These are phyloP conservation scores for Colletotrichum australisinense DNA, from an alignment of 2,329 filamentous ascomycete genomes.

Conservation along the genomic window DNA sequence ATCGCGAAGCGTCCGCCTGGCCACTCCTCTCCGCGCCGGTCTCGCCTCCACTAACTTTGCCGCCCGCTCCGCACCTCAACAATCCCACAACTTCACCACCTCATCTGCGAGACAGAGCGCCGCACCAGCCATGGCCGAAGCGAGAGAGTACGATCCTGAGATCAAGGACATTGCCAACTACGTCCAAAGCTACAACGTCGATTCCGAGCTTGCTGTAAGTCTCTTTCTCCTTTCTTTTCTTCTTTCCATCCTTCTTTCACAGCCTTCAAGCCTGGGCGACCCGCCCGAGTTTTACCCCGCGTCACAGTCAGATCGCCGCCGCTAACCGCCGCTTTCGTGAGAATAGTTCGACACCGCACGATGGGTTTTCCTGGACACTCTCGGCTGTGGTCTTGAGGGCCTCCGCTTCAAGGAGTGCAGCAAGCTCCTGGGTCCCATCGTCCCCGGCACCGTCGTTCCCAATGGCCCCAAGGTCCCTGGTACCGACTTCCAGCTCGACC, in stretches of 20 bases:
- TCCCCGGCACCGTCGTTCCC: conserved; percentile 90
- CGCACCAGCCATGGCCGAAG: conserved; percentile 61
- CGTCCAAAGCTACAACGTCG: conserved; percentile 90
- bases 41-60: conserved; percentile 48
- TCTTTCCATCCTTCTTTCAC: neutral
- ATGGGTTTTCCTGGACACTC: conserved; percentile 95
- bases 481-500: conserved; percentile 93
- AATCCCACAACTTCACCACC: conserved; percentile 61
- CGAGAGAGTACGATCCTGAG: conserved; percentile 84
- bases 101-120: conserved; percentile 58
- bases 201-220: conserved; percentile 92
- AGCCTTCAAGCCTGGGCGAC: neutral
- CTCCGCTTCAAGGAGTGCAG: conserved; percentile 96
- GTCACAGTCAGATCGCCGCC: conserved; percentile 35
- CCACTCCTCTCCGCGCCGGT: conserved; percentile 49
- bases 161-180: conserved; percentile 96
- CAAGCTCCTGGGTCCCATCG: conserved; percentile 92
- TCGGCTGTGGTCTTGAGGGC: conserved; percentile 96
- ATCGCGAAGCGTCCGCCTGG: conserved; percentile 50
- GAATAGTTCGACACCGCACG: conserved; percentile 90
- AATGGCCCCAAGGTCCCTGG: conserved; percentile 93
- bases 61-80: conserved; percentile 47
- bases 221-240: conserved; percentile 38
- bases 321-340: conserved; percentile 41
- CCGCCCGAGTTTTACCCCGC: conserved; percentile 35